Evolutionary conservation across 352 stramenopile species (phyloP), one percentile per base, ranked within the genome.

Genomic region (Pythium vanterpoolii): DNA sequence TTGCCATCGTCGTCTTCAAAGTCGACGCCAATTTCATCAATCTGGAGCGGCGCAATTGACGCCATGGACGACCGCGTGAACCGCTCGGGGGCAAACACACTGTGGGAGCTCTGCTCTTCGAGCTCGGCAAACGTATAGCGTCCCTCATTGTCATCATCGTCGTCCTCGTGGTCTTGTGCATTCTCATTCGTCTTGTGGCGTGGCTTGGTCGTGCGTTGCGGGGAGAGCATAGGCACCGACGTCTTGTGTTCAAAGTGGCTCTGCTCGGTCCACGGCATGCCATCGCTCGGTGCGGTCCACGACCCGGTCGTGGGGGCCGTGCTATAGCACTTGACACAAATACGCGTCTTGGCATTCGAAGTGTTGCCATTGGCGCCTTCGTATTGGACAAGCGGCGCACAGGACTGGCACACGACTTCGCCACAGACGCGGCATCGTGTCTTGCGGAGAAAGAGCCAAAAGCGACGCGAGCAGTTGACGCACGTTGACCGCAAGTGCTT

Each of bases 321-420:
- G 46, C 75, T 65, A 48, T 77, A 76, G 68, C 79, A 89, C 42
- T 73, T 75, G 24, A 72, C 69, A 47, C 79, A 89, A 18, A 89
- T 77, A 6, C 79, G 72, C 24, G 79, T 89, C 55, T 86, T 87
- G 30, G 39, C 45, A 34, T 68, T 50, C 16, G 68, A 59, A 4
- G 63, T 59, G 6, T 55, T 56, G 10, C 62, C 56, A 21, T 66
- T 64, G 0, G 70, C 62, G 14, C 62, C 58, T 5, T 73, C 72
- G 30, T 73, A 78, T 45, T 83, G 67, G 14, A 89, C 68, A 10
- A 82, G 70, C 6, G 82, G 82, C 7, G 82, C 82, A 55, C 82
- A 91, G 1, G 77, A 69, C 48, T 89, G 79, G 24, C 82, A 92
- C 21, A 90, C 78, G 26, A 92, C 82, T 49, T 92, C 76, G 8